Evolutionary conservation across 2,329 filamentous ascomycete genomes (phyloP), one percentile per base, ranked within the genome.

Genomic region (Colletotrichum sp.): DNA sequence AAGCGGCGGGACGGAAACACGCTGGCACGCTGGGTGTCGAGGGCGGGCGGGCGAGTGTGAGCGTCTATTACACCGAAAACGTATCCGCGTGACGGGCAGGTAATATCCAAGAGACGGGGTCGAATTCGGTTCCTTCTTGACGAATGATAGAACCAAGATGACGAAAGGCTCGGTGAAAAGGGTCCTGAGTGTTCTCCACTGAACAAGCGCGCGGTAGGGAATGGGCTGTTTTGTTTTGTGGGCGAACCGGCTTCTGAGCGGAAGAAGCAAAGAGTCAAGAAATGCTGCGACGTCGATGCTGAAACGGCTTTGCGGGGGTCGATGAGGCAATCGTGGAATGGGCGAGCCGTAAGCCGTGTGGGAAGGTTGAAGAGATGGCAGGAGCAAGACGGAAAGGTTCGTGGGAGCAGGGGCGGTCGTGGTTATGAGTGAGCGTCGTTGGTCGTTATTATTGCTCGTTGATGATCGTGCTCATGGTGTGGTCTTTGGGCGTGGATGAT

Each of bases 191-290:
- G 18, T 70, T 69, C 62, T 18, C 72, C 75, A 77, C 75, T 76
- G 72, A 77, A 76, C 75, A 77, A 77, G 72, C 75, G 75, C 68
- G 75, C 75, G 75, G 63, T 65, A 72, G 72, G 63, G 26, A n/a
- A 30, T 52, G 34, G 55, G 72, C 62, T 72, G 55, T 49, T 39
- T 28, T 57, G 71, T 21, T 21, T 59, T 49, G 62, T 64, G 62
- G 21, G 32, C 8, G 62, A 64, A 16, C 21, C 62, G 34, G 32
- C 62, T 64, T 34, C 15, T 52, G 30, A 32, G 59, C 63, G 39
- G n/a, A 32, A 66, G 63, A 66, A 63, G 59, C 63, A 66, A 59
- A 24, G 24, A 52, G 28, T 34, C 30, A 57, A 68, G 21, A 59
- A 6, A 34, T 63, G 59, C 59, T 59, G 55, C 15, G 36, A 66